phyloP scores from a whole-genome alignment of 129 eudicot species.

The Sambucus nigra region DNA sequence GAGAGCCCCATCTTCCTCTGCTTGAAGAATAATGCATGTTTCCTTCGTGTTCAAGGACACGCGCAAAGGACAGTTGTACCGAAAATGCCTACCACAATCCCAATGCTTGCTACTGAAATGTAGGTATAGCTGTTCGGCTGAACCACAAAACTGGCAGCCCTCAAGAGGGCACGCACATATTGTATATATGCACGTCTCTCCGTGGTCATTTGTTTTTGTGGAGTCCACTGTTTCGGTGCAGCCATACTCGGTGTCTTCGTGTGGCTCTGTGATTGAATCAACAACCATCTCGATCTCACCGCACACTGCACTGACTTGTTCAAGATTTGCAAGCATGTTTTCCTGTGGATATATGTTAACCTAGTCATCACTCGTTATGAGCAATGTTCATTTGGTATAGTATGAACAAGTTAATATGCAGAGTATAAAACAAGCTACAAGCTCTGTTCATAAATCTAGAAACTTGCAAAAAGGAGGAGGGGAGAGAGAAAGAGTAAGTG shows the following conservation, averaged over 20 bases:
- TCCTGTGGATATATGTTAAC: constrained; percentile 6
- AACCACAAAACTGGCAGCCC: constrained; percentile 50
- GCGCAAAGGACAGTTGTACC: constrained; percentile 45
- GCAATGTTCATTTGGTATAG: too few relatives aligned
- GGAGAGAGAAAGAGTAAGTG: not conserved
- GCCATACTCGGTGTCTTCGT: constrained; percentile 22
- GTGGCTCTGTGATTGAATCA: constrained; percentile 18
- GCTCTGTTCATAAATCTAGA: too few relatives aligned
- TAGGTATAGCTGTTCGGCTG: constrained; percentile 36
- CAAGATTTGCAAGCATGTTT: not conserved
- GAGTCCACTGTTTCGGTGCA: constrained; percentile 31
- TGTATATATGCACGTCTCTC: constrained; percentile 26
- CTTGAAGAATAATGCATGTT: constrained; percentile 55
- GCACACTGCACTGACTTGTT: constrained; percentile 21
- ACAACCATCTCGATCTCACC: constrained; percentile 22
- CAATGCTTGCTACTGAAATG: constrained; percentile 67
- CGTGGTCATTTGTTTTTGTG: constrained; percentile 27
- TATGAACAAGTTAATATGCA: too few relatives aligned
- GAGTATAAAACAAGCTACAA: too few relatives aligned
- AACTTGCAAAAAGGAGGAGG: not conserved
- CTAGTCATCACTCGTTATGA: not conserved
- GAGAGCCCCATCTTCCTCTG: constrained; percentile 64
- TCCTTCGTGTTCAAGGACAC: constrained; percentile 54
- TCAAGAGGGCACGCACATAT: constrained; percentile 55
- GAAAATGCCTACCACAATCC: constrained; percentile 69